Evolutionary conservation across 164 flowering plant genomes (phyloP).

Genomic region (Aristolochia fimbriata): DNA sequence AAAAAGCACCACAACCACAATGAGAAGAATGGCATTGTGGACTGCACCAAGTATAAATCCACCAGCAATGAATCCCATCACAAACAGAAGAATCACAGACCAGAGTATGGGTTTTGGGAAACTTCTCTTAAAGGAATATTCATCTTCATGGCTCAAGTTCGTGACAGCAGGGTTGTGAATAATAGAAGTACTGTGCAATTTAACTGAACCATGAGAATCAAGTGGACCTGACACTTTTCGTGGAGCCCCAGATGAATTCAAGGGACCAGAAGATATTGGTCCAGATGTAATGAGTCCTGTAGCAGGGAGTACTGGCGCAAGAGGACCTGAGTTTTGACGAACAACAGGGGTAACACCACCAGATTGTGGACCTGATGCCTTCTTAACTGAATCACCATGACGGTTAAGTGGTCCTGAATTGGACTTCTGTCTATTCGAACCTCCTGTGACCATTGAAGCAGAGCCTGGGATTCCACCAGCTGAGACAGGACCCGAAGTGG

Average conservation of each 20-base stretch:
- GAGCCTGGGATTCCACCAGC: constrained; percentile 45
- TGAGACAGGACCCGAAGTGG: constrained; percentile 46
- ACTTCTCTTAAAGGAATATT: constrained; percentile 58
- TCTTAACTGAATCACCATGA: constrained; percentile 78
- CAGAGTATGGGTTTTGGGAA: constrained; percentile 71
- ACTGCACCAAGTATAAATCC: constrained; percentile 96
- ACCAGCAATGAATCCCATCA: constrained; percentile 93
- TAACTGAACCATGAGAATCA: constrained; percentile 58
- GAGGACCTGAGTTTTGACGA: constrained; percentile 88
- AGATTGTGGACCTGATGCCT: constrained; percentile 89
- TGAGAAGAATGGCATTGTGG: constrained; percentile 75
- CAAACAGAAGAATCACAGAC: constrained; percentile 61
- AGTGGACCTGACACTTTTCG: constrained; percentile 73
- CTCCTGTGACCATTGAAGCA: constrained; percentile 34
- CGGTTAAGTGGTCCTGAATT: constrained; percentile 88
- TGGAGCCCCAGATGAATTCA: constrained; percentile 84
- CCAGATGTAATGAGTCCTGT: constrained; percentile 96
- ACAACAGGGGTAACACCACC: constrained; percentile 54
- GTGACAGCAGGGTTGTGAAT: constrained; percentile 82
- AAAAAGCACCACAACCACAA: constrained; percentile 77
- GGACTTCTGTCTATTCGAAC: constrained; percentile 48
- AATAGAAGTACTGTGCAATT: constrained; percentile 44
- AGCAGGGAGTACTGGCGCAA: constrained; percentile 71
- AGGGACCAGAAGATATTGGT: constrained; percentile 81
- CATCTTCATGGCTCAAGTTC: constrained; percentile 65